Conservation (phyloP, 306 rosid genomes). For the Mimosa pudica region DNA sequence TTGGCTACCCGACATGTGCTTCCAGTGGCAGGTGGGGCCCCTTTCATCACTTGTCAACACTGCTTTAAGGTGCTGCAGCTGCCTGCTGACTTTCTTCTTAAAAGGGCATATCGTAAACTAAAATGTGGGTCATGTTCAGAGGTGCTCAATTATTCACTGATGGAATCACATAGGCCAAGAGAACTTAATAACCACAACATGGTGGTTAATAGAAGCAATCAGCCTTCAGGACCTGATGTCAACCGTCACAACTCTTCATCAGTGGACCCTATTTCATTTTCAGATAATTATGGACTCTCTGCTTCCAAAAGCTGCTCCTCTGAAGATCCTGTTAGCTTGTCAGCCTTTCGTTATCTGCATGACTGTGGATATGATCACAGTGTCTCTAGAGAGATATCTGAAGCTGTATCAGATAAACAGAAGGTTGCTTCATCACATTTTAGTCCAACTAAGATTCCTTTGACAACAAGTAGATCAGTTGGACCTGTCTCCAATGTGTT, state of each 20-base stretch:
- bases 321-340: constrained; percentile 46
- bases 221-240: constrained; percentile 38
- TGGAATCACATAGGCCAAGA: constrained; percentile 35
- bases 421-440: constrained; percentile 43
- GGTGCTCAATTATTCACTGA: constrained; percentile 75
- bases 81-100: constrained; percentile 85
- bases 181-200: constrained; percentile 39
- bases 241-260: constrained; percentile 16
- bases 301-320: constrained; percentile 59
- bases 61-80: constrained; percentile 70
- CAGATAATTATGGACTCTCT: constrained; percentile 65
- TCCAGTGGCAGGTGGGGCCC: constrained; percentile 93
- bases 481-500: constrained; percentile 37
- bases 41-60: constrained; percentile 69
- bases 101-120: constrained; percentile 63
- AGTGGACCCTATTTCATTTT: constrained; percentile 55
- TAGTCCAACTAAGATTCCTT: constrained; percentile 33
- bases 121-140: constrained; percentile 83
- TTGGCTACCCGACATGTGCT: constrained; percentile 64
- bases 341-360: constrained; percentile 22
- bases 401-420: constrained; percentile 37
- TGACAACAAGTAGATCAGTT: constrained; percentile 34
- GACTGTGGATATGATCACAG: constrained; percentile 23
- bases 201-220: constrained; percentile 34
- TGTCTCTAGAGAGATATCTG: constrained; percentile 34